Conservation (phyloP, 164 flowering plant genomes). For the Kingdonia uniflora region DNA sequence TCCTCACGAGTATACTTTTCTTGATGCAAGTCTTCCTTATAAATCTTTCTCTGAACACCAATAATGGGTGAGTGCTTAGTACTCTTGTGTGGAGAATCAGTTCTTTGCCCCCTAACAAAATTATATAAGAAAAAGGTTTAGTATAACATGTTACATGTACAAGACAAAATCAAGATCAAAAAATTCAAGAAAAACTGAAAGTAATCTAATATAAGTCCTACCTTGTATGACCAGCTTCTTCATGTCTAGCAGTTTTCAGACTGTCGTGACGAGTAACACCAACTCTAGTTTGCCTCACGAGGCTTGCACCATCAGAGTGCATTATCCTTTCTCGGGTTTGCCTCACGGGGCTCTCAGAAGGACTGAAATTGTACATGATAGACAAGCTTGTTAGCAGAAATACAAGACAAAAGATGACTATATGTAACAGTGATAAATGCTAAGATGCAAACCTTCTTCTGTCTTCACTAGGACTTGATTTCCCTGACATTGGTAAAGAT, state of each 20-base stretch:
- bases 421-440: background rate
- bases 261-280: constrained; percentile 16
- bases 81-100: constrained; percentile 17
- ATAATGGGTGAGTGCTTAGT: constrained; percentile 16
- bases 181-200: background rate
- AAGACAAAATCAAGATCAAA: background rate
- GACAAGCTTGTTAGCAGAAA: too few relatives aligned
- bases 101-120: constrained; percentile 21
- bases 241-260: constrained; percentile 23
- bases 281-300: constrained; percentile 21
- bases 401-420: too few relatives aligned
- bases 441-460: constrained; percentile 32
- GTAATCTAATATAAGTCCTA: background rate
- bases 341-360: constrained; percentile 25
- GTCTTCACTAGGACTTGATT: constrained; percentile 24
- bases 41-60: constrained; percentile 14
- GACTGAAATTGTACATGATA: constrained; percentile 15
- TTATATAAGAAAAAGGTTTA: constrained; percentile 1
- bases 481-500: constrained; percentile 25
- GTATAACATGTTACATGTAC: background rate
- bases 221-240: constrained; percentile 23
- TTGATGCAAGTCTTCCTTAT: constrained; percentile 9
- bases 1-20: constrained; percentile 21
- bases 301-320: constrained; percentile 19
- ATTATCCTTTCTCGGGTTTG: constrained; percentile 15